Conservation (phyloP, 2,329 filamentous ascomycete genomes). For the Botrytis elliptica region DNA sequence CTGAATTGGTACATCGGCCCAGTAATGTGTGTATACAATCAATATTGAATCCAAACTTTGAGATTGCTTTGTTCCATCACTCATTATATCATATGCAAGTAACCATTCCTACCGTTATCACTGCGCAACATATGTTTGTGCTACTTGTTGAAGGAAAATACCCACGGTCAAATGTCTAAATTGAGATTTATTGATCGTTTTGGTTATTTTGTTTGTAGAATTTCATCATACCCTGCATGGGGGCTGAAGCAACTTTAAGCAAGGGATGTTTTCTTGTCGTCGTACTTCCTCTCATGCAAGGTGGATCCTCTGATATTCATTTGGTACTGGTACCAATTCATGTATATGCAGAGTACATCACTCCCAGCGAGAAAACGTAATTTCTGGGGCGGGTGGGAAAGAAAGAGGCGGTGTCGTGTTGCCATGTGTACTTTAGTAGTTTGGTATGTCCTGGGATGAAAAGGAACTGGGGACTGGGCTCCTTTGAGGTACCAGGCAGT, state of each 20-base stretch:
- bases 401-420: slow-evolving; percentile 14
- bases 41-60: slow-evolving; percentile 14
- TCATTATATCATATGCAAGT: slow-evolving; percentile 20
- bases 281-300: slow-evolving; percentile 9
- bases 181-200: neutral
- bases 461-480: neutral
- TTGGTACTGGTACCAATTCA: slow-evolving; percentile 16
- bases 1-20: slow-evolving; percentile 13
- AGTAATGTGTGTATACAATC: slow-evolving; percentile 6
- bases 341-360: slow-evolving; percentile 15
- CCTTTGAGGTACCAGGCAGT: neutral
- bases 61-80: slow-evolving; percentile 6
- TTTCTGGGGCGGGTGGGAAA: slow-evolving; percentile 11
- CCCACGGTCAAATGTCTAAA: neutral
- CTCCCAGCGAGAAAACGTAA: neutral
- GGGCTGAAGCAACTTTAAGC: slow-evolving; percentile 13
- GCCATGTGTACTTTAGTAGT: slow-evolving; percentile 8
- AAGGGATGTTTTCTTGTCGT: slow-evolving; percentile 10
- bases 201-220: neutral
- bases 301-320: slow-evolving; percentile 5
- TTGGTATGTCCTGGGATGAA: slow-evolving; percentile 6
- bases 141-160: neutral
- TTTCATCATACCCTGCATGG: neutral
- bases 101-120: slow-evolving; percentile 19
- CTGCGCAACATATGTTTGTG: slow-evolving; percentile 12